A percentile compares a stretch with the other conserved stretches of the same genome.
Conservation (phyloP, 768 basidiomycete species). For the Lactifluus piperatus region DNA sequence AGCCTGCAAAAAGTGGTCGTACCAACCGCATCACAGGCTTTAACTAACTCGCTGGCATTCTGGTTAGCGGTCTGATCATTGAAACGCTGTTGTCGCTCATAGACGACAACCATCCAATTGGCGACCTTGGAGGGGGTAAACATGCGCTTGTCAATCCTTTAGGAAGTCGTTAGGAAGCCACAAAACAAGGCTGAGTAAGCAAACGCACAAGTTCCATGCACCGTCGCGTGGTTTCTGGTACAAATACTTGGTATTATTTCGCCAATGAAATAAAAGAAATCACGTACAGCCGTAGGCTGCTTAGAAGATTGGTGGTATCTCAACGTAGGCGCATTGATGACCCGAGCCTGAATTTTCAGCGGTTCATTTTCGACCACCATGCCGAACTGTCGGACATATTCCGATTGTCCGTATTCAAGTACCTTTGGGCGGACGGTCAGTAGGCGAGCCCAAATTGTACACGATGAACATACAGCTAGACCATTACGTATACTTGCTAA, state of each 20-base stretch:
- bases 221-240: constrained; percentile 53
- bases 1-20: constrained; percentile 24
- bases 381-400: constrained; percentile 62
- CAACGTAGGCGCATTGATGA: constrained; percentile 55
- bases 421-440: constrained; percentile 31
- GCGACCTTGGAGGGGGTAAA: constrained; percentile 44
- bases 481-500: constrained; percentile 47
- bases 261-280: background rate
- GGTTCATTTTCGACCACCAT: constrained; percentile 51
- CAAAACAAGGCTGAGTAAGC: no score
- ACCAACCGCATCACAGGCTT: constrained; percentile 51
- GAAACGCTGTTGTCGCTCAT: constrained; percentile 56
- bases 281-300: constrained; percentile 48
- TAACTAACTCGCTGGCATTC: constrained; percentile 45
- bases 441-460: background rate
- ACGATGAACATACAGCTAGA: constrained; percentile 33
- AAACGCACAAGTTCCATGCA: constrained; percentile 65
- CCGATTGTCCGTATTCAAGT: constrained; percentile 35
- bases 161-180: background rate
- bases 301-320: constrained; percentile 53
- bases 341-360: constrained; percentile 49
- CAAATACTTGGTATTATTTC: background rate
- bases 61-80: constrained; percentile 37
- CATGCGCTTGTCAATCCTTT: constrained; percentile 66
- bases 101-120: constrained; percentile 58